Evolutionary conservation across 2,329 filamentous ascomycete genomes (phyloP).

Genomic region (Rhinocladiella similis): DNA sequence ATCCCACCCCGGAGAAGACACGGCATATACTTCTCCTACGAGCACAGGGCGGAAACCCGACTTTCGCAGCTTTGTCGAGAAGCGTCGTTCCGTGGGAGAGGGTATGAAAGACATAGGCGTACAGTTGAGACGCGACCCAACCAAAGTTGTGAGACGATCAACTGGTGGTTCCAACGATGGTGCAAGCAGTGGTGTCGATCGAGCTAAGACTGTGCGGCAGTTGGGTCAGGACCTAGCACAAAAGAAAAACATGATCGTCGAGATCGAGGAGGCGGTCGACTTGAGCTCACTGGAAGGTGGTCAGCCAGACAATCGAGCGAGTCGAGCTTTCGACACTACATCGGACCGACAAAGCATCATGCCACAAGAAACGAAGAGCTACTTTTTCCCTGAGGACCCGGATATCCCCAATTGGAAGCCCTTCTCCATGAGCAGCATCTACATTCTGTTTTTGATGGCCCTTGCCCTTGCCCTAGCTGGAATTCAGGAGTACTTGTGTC

Average conservation of each 20-base stretch:
- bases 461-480: slow-evolving; percentile 34
- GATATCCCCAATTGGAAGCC: slow-evolving; percentile 40
- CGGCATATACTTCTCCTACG: slow-evolving; percentile 15
- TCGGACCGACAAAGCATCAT: slow-evolving; percentile 11
- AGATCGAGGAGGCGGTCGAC: slow-evolving; percentile 44
- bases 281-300: slow-evolving; percentile 42
- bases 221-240: slow-evolving; percentile 45
- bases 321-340: slow-evolving; percentile 13
- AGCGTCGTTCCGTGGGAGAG: slow-evolving; percentile 24
- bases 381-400: slow-evolving; percentile 37
- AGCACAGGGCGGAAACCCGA: slow-evolving; percentile 13
- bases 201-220: slow-evolving; percentile 32
- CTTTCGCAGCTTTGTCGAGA: slow-evolving; percentile 24
- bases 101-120: slow-evolving; percentile 29
- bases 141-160: slow-evolving; percentile 14
- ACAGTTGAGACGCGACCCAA: slow-evolving; percentile 25
- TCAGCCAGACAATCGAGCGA: slow-evolving; percentile 12
- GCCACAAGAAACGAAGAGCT: slow-evolving; percentile 34
- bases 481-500: slow-evolving; percentile 38
- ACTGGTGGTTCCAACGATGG: neutral
- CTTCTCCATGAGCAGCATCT: slow-evolving; percentile 35
- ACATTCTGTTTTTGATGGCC: slow-evolving; percentile 34
- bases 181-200: slow-evolving; percentile 14
- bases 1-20: slow-evolving; percentile 13
- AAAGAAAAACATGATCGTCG: slow-evolving; percentile 45